Percentiles rank a stretch among this genome's conserved stretches.
Conservation (phyloP, 768 basidiomycete species). For the Fomitopsis pulvina region DNA sequence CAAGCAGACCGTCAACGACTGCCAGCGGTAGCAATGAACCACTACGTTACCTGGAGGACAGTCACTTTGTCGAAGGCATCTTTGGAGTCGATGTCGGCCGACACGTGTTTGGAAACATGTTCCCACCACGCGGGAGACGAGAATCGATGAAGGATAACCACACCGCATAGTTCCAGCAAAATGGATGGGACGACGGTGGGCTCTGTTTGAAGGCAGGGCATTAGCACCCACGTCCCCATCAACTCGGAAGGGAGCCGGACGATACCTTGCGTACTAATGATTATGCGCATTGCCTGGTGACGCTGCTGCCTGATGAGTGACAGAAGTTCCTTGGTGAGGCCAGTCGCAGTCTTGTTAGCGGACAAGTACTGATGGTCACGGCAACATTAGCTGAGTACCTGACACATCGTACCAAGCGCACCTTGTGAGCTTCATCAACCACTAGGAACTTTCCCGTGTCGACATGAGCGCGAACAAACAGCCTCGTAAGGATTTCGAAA, state of each 20-base stretch:
- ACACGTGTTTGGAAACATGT: constrained; percentile 60
- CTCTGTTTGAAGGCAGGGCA: constrained; percentile 30
- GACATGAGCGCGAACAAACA: constrained; percentile 57
- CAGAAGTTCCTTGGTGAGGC: constrained; percentile 52
- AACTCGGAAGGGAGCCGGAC: background rate
- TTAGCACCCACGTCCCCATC: background rate
- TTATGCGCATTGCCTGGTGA: constrained; percentile 63
- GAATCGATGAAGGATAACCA: constrained; percentile 65
- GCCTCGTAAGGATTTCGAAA: constrained; percentile 61
- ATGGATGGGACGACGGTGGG: constrained; percentile 68
- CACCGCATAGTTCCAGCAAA: constrained; percentile 58
- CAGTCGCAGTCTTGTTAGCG: constrained; percentile 34
- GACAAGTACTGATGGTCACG: constrained; percentile 49
- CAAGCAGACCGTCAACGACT: background rate
- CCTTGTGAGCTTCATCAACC: constrained; percentile 75
- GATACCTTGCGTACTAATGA: constrained; percentile 69
- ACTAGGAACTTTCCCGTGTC: constrained; percentile 62
- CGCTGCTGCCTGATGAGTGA: constrained; percentile 62
- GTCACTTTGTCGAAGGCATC: constrained; percentile 66
- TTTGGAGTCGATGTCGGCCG: constrained; percentile 49
- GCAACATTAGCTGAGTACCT: background rate
- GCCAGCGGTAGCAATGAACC: background rate
- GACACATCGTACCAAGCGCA: background rate
- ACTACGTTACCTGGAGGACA: constrained; percentile 43
- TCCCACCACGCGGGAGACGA: constrained; percentile 75